A percentile compares a stretch with the other conserved stretches of the same genome.
phyloP scores from a whole-genome alignment of 768 basidiomycete genomes.

The Mycena galericulata region DNA sequence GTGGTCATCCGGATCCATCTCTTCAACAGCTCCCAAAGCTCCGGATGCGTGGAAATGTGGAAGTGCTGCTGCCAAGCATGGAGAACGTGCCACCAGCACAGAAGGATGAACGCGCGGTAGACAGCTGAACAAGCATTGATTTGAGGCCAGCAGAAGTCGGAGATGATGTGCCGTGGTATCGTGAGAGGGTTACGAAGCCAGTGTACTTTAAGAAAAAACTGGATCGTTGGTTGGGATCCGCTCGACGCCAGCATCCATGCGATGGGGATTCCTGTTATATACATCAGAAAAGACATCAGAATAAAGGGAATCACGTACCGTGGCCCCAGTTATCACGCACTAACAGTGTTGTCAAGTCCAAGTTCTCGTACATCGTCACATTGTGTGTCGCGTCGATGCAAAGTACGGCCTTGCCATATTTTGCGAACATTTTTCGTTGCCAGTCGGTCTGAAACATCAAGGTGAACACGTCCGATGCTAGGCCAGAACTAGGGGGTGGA shows the following conservation, averaged over 20 bases:
- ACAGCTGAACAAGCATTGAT: not conserved
- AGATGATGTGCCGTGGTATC: slow-evolving; percentile 5
- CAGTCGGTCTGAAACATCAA: slow-evolving; percentile 21
- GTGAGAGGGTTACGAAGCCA: not conserved
- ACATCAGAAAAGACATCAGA: not conserved
- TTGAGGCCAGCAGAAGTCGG: slow-evolving; percentile 24
- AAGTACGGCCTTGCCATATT: slow-evolving; percentile 6
- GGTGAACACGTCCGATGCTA: slow-evolving; percentile 6
- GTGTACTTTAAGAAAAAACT: slow-evolving; percentile 22
- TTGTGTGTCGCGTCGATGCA: slow-evolving; percentile 33
- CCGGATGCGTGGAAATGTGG: slow-evolving; percentile 3
- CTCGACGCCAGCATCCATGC: slow-evolving; percentile 41
- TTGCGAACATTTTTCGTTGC: slow-evolving; percentile 14
- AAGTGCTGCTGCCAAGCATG: slow-evolving; percentile 47
- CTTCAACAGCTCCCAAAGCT: slow-evolving; percentile 42
- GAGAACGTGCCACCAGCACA: slow-evolving; percentile 49
- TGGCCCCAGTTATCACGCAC: slow-evolving; percentile 8
- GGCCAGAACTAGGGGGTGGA: slow-evolving; percentile 6
- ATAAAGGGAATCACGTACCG: not conserved
- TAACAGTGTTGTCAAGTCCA: slow-evolving; percentile 4
- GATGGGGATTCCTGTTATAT: slow-evolving; percentile 26
- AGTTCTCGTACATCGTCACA: slow-evolving; percentile 19
- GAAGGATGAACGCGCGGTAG: slow-evolving; percentile 14
- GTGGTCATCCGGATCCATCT: slow-evolving; percentile 36
- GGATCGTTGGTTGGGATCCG: slow-evolving; percentile 35